phyloP scores from a whole-genome alignment of 1,284 basidiomycete genomes.

The Microbotryum violaceum region DNA sequence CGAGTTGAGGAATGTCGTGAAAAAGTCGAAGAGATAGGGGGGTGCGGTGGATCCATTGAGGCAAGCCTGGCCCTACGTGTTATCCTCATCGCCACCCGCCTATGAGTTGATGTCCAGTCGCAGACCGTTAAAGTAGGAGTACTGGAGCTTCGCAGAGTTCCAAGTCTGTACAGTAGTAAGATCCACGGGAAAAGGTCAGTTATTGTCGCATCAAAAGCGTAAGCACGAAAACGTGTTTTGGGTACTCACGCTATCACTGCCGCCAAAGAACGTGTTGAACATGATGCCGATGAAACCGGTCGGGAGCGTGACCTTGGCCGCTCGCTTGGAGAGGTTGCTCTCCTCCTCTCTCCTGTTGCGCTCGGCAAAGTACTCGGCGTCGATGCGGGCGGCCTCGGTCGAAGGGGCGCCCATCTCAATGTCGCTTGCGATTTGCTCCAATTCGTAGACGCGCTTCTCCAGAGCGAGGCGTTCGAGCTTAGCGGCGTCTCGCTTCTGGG shows the following conservation, averaged over 20 bases:
- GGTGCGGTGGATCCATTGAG: no score
- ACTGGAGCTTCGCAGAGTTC: constrained; percentile 24
- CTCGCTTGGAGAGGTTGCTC: constrained; percentile 15
- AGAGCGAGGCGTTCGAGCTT: not conserved
- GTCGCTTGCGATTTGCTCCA: no score
- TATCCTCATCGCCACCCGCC: no score
- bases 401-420: no score
- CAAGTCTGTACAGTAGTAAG: not conserved
- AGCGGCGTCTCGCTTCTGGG: not conserved
- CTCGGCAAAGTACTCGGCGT: not conserved
- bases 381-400: not conserved
- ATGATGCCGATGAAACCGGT: constrained; percentile 30
- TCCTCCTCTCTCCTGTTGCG: not conserved
- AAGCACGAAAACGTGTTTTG: not conserved
- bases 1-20: no score
- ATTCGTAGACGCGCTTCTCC: not conserved
- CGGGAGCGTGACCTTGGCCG: constrained; percentile 7
- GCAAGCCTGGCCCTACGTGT: no score
- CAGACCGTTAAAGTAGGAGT: constrained; percentile 29
- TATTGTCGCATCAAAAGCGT: not conserved
- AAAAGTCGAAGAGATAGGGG: no score
- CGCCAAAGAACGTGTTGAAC: constrained; percentile 34
- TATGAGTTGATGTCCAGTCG: constrained; percentile 18
- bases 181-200: not conserved
- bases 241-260: constrained; percentile 7